phyloP scores from a whole-genome alignment of 2,329 filamentous ascomycete species.

The Aspergillus sp. region DNA sequence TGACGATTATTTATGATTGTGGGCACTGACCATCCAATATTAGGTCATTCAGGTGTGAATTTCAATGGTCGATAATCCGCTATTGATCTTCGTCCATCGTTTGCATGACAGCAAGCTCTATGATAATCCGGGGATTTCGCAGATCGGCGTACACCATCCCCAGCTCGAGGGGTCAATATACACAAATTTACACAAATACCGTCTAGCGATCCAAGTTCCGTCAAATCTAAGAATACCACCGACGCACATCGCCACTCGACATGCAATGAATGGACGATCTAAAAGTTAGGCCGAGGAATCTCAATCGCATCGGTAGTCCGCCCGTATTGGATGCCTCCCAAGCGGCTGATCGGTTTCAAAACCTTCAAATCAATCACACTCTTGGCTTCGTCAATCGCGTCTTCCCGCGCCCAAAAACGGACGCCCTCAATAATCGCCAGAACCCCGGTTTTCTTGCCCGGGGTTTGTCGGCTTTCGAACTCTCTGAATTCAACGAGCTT shows the following conservation, averaged over 20 bases:
- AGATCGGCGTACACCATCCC: background rate
- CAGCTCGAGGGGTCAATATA: too few species aligned
- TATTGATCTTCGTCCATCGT: background rate
- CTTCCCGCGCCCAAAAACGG: conserved; percentile 84
- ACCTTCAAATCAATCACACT: conserved; percentile 74
- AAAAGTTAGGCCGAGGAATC: conserved; percentile 49
- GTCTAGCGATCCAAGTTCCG: background rate
- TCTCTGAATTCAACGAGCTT: conserved; percentile 72
- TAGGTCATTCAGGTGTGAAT: background rate
- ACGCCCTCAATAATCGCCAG: conserved; percentile 79
- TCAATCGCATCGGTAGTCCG: conserved; percentile 70
- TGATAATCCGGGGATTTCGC: background rate
- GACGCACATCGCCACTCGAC: too few species aligned
- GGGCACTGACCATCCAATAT: background rate
- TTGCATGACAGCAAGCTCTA: background rate
- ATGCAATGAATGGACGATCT: conserved; percentile 1
- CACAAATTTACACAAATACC: too few species aligned
- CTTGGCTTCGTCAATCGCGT: conserved; percentile 76
- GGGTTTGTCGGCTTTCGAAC: conserved; percentile 69
- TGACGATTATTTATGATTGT: too few species aligned
- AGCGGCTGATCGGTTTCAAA: conserved; percentile 70
- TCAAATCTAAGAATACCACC: background rate
- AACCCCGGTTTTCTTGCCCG: conserved; percentile 72
- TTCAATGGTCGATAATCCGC: too few species aligned
- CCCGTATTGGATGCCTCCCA: conserved; percentile 86